A percentile compares a stretch with the other conserved stretches of the same genome.
phyloP scores from a whole-genome alignment of 2,329 filamentous ascomycete genomes.

The Penicillium nordicum region DNA sequence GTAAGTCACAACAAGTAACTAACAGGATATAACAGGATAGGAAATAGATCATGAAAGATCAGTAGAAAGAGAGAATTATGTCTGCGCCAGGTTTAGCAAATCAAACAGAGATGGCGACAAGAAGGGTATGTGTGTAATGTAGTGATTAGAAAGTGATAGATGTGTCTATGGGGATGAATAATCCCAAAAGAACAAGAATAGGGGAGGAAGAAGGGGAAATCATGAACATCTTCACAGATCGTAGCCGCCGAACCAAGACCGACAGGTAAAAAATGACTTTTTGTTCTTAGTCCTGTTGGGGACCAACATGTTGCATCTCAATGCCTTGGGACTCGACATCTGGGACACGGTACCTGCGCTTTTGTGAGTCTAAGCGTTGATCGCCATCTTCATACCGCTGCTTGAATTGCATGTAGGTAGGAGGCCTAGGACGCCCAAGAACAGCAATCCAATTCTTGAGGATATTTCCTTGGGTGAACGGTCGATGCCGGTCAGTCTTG shows the following conservation, averaged over 20 bases:
- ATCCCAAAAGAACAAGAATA: slow-evolving; percentile 3
- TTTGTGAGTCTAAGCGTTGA: slow-evolving; percentile 69
- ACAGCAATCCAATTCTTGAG: slow-evolving; percentile 78
- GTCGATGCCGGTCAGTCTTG: slow-evolving; percentile 84
- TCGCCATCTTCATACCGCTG: slow-evolving; percentile 72
- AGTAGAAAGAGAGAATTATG: slow-evolving; percentile 5
- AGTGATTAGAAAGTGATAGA: slow-evolving; percentile 20
- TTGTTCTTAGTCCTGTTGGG: slow-evolving; percentile 20
- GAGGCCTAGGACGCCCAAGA: slow-evolving; percentile 75
- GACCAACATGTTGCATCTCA: slow-evolving; percentile 67
- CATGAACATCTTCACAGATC: slow-evolving; percentile 21
- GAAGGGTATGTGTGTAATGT: slow-evolving; percentile 16
- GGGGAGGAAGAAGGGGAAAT: slow-evolving; percentile 5
- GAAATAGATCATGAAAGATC: slow-evolving; percentile 21
- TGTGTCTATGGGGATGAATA: neutral
- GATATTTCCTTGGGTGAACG: slow-evolving; percentile 75
- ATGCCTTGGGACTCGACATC: slow-evolving; percentile 55
- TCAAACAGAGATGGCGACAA: slow-evolving; percentile 7
- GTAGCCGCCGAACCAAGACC: slow-evolving; percentile 12
- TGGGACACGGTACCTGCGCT: slow-evolving; percentile 50
- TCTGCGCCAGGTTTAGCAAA: slow-evolving; percentile 1
- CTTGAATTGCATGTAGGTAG: slow-evolving; percentile 89
- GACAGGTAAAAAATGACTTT: slow-evolving; percentile 9
- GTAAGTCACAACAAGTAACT: slow-evolving; percentile 7
- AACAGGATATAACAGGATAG: slow-evolving; percentile 12